phyloP scores from a whole-genome alignment of 2,329 filamentous ascomycete genomes.

The Colletotrichum siamense region DNA sequence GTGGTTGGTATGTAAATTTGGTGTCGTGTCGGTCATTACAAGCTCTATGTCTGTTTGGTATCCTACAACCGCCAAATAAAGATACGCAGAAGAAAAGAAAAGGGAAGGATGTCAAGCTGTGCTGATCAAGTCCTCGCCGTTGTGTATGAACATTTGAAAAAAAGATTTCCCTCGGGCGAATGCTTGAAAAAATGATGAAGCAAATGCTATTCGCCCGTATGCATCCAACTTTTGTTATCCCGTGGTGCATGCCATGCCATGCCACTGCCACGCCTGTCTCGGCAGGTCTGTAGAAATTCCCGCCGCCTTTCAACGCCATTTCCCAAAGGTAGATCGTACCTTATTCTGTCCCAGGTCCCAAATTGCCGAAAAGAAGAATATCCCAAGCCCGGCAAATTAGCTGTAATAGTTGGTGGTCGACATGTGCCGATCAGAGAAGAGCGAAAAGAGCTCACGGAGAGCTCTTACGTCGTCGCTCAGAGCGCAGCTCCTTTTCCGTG shows the following conservation, averaged over 20 bases:
- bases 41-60: slow-evolving; percentile 9
- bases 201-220: background rate
- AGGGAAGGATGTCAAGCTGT: background rate
- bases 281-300: background rate
- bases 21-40: slow-evolving; percentile 16
- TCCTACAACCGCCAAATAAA: background rate
- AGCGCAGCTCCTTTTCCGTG: slow-evolving; percentile 63
- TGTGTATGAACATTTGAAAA: background rate
- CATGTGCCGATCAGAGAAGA: background rate
- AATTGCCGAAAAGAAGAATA: background rate
- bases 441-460: background rate
- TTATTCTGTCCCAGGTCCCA: background rate
- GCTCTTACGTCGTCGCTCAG: slow-evolving; percentile 49
- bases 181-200: background rate
- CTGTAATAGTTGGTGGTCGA: background rate
- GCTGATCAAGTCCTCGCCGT: background rate
- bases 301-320: slow-evolving; percentile 5
- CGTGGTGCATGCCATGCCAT: background rate
- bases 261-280: background rate
- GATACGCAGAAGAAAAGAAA: background rate
- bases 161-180: slow-evolving; percentile 8
- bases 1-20: background rate
- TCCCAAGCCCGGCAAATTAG: background rate
- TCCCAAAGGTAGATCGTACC: background rate
- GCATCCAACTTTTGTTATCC: background rate